These are phyloP conservation scores for Coemansia sp. DNA, from an alignment of 192 early-diverging fungal species.

Conservation along the genomic window DNA sequence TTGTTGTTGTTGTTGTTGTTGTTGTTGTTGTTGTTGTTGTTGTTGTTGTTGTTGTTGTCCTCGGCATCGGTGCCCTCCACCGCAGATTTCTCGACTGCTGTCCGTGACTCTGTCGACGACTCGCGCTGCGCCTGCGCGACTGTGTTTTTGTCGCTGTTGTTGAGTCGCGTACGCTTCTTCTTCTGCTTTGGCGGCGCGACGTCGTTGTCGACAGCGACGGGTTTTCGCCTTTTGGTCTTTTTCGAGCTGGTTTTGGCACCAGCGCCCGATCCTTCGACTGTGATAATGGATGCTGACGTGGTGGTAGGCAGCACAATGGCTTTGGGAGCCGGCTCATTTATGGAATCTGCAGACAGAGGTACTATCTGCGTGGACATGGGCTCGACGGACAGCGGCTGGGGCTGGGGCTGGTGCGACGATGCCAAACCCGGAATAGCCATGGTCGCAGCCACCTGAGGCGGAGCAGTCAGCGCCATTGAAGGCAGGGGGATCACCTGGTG, in stretches of 20 bases:
- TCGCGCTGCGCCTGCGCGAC: neutral
- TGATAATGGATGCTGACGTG: neutral
- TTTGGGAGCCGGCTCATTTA: neutral
- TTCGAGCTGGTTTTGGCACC: neutral
- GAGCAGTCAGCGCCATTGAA: constrained; percentile 1
- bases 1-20: no score
- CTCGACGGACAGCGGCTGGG: neutral
- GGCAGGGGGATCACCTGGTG: neutral
- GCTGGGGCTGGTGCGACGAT: neutral
- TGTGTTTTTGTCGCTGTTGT: neutral
- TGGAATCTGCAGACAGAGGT: neutral
- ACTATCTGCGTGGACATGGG: constrained; percentile 1
- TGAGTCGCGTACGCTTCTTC: constrained; percentile 19
- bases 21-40: no score
- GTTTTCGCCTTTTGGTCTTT: neutral
- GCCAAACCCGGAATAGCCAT: neutral
- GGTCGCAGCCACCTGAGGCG: neutral
- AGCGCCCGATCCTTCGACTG: neutral
- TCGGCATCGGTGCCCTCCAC: neutral
- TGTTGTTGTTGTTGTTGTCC: neutral
- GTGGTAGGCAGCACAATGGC: neutral
- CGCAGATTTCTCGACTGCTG: neutral
- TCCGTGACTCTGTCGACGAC: neutral
- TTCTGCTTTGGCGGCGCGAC: constrained; percentile 6
- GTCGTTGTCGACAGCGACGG: constrained; percentile 3